Base-by-base conservation (phyloP, 306 rosid genomes). In the Medicago lupulina region DNA sequence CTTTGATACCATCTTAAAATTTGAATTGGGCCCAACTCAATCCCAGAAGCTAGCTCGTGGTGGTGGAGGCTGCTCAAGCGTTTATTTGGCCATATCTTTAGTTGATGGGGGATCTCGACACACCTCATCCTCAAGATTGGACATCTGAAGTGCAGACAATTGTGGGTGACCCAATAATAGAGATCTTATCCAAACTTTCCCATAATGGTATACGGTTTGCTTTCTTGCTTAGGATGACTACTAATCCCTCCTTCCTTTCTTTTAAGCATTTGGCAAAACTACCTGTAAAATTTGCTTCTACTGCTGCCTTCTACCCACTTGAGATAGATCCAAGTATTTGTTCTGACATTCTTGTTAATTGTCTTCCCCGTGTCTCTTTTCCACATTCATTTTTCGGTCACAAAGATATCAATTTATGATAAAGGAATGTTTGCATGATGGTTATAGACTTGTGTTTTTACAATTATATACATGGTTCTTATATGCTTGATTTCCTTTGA, bases 401-500 rank as follows among this genome's bases (percentile, higher is more conserved):
- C 4, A 6, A 70, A 47, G 36, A 25, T 71, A 6, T 34, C 31
- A 46, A 16, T 53, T 77, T 62, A 39, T 54, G 69, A 61, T 57
- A 31, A 75, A 16, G 65, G 38, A 28, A 49, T 79, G 46, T 59
- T 73, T 59, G 17, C 38, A 9, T 76, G 71, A 44, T 77, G 53
- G 67, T 66, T 58, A 23, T 31, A 15, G 55, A 67, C 31, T 2
- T 75, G 73, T 50, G 19, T 18, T 66, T 46, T 67, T 73, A 21
- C 9, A 14, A 68, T 49, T 36, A 41, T 7, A 9, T 4, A 19
- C 47, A 67, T 14, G 8, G 65, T 78, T 43, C 73, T 85, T 60
- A 75, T 82, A 47, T 78, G 34, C 36, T 16, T 73, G 57, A 17
- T 31, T 38, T 83, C 38, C 83, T 82, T 80, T 71, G 81, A 73